Percentiles rank a stretch among this genome's conserved stretches.
Conservation (phyloP, 1,284 basidiomycete genomes). For the Fomitopsis schrenkii region DNA sequence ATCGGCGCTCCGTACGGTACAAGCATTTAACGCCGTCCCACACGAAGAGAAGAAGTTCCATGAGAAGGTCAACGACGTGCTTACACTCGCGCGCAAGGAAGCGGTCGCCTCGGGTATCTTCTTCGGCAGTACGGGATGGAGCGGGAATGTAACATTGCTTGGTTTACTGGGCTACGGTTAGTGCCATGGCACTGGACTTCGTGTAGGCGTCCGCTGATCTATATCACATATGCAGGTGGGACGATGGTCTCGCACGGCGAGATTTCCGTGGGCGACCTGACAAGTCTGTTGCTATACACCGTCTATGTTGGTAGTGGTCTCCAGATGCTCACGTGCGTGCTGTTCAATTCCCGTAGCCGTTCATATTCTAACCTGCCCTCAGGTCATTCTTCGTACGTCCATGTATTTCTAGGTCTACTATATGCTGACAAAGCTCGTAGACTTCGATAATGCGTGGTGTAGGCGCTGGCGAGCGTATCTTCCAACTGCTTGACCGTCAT, state of each 20-base stretch:
- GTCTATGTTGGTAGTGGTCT: constrained; percentile 83
- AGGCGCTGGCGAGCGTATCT: constrained; percentile 90
- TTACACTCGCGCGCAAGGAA: constrained; percentile 81
- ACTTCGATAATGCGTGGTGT: constrained; percentile 87
- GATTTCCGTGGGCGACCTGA: constrained; percentile 90
- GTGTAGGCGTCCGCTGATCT: neutral
- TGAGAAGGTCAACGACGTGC: constrained; percentile 64
- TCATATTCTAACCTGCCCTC: neutral
- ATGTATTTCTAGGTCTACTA: neutral
- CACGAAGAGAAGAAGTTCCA: constrained; percentile 75
- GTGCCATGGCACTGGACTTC: constrained; percentile 8
- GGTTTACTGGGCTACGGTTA: constrained; percentile 88
- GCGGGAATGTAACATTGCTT: constrained; percentile 90
- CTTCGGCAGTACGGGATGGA: constrained; percentile 91
- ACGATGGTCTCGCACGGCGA: constrained; percentile 84
- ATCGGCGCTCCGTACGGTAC: constrained; percentile 90
- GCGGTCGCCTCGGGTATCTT: constrained; percentile 90
- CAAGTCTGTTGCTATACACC: constrained; percentile 89
- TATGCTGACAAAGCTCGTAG: constrained; percentile 30
- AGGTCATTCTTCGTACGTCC: constrained; percentile 38
- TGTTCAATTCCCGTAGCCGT: neutral
- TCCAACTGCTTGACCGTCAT: constrained; percentile 83
- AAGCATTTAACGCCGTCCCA: constrained; percentile 80
- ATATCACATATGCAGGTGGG: constrained; percentile 53
- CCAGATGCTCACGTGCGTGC: constrained; percentile 72